Evolutionary conservation across 345 rosid species (phyloP).

Genomic region (Syzygium aqueum): DNA sequence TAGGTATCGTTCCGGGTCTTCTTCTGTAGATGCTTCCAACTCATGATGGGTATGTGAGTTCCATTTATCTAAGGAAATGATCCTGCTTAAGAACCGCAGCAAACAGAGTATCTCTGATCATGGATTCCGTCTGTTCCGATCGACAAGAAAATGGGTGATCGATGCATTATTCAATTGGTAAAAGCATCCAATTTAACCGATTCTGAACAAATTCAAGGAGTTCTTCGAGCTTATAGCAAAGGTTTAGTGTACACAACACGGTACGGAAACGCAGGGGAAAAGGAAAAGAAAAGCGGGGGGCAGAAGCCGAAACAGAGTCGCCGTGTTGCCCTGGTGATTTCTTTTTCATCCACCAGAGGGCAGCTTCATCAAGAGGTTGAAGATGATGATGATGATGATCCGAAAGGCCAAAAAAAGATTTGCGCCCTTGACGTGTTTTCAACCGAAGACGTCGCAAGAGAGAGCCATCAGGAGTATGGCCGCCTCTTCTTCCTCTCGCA

Average conservation of each 20-base stretch:
- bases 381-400: not conserved
- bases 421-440: not conserved
- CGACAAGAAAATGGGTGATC: not conserved
- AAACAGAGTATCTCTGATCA: not conserved
- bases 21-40: not conserved
- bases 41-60: not conserved
- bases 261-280: not conserved
- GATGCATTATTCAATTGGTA: not conserved
- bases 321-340: not conserved
- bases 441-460: slow-evolving; percentile 28
- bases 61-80: not conserved
- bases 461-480: slow-evolving; percentile 57
- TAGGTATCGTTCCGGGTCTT: not conserved
- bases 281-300: not conserved
- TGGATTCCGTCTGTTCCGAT: not conserved
- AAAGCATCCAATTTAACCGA: not conserved
- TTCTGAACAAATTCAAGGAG: not conserved
- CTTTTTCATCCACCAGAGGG: not conserved
- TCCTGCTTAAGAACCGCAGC: not conserved
- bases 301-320: not conserved
- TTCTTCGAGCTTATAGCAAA: not conserved
- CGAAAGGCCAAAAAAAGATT: not conserved
- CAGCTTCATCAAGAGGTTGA: not conserved
- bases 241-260: not conserved
- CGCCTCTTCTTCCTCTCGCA: slow-evolving; percentile 61